Evolutionary conservation across 257 asterid species (phyloP), one percentile per base, ranked within the genome.

Genomic region (Primulina eburnea): DNA sequence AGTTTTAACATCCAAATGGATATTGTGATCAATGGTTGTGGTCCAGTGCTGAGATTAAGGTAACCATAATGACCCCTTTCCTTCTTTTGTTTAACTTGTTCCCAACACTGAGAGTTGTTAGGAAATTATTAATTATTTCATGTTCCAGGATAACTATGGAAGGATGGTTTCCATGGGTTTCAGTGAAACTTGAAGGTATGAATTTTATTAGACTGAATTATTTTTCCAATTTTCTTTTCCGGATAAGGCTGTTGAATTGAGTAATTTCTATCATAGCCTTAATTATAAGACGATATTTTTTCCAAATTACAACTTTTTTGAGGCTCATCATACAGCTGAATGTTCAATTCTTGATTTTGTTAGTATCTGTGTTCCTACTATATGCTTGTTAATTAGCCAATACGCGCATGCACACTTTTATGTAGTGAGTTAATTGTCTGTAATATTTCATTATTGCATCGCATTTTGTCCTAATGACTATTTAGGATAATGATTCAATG

Each of bases 1-100:
- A 88, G 8, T 60, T 85, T 60, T 77, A 78, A 37, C 86, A 87
- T 57, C 90, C 88, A 72, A 80, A 77, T 77, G 88, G 88, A 72
- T 84, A 80, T 69, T 80, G 71, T 59, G 80, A 86, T 69, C 84
- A 82, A 70, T 73, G 84, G 90, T 57, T 30, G 65, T 81, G 82
- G 73, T 82, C 90, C 33, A 69, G 73, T 69, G 40, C 84, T 61
- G 83, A 79, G 69, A 76, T 78, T 57, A 78, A 80, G 88, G 90
- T 85, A 30, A 50, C 11, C 18, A 18, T 14, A 43, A 12, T 70
- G 61, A 55, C 9, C 67, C 10, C 62, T 38, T 28, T 70, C 18
- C 26, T 60, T 28, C 32, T 16, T 67, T 60, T 60, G 20, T 53
- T 10, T 40, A 20, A 38, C 53, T 40, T 65, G 7, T 40, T 20